A percentile compares a stretch with the other conserved stretches of the same genome.
phyloP scores from a whole-genome alignment of 495 filamentous ascomycete genomes.

The Daldinia loculata region DNA sequence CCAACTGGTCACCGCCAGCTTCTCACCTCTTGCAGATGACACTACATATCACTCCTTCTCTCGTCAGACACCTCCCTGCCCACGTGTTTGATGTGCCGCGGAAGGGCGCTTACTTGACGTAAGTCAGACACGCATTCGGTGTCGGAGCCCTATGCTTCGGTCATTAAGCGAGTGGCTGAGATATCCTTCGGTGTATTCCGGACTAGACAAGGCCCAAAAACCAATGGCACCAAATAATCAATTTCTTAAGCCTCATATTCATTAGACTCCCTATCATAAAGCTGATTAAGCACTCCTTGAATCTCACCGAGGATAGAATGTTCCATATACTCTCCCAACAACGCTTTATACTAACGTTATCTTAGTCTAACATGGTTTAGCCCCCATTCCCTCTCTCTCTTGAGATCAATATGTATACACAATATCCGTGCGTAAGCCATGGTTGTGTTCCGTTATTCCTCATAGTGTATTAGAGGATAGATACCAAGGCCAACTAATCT shows the following conservation, averaged over 20 bases:
- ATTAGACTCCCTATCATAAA: neutral
- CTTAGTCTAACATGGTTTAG: neutral
- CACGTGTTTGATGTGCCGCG: conserved; percentile 39
- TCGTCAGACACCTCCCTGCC: conserved; percentile 27
- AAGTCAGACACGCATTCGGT: conserved; percentile 25
- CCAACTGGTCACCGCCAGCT: conserved; percentile 14
- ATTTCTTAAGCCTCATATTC: neutral
- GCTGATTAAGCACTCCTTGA: neutral
- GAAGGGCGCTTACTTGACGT: conserved; percentile 30
- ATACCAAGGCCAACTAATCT: neutral
- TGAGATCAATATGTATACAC: neutral
- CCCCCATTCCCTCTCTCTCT: neutral
- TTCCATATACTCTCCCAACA: too few species aligned
- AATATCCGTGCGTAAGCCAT: neutral
- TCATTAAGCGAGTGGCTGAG: conserved; percentile 15
- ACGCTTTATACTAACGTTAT: neutral
- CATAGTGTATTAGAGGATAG: neutral
- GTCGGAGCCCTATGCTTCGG: conserved; percentile 15
- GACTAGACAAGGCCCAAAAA: neutral
- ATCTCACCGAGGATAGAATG: neutral
- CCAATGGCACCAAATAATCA: neutral
- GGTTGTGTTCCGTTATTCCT: neutral
- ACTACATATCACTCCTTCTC: conserved; percentile 28
- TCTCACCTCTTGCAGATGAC: conserved; percentile 22
- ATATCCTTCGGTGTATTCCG: neutral